Base-by-base conservation (phyloP, 2,329 filamentous ascomycete species). In the Teratosphaeriaceae sp. region DNA sequence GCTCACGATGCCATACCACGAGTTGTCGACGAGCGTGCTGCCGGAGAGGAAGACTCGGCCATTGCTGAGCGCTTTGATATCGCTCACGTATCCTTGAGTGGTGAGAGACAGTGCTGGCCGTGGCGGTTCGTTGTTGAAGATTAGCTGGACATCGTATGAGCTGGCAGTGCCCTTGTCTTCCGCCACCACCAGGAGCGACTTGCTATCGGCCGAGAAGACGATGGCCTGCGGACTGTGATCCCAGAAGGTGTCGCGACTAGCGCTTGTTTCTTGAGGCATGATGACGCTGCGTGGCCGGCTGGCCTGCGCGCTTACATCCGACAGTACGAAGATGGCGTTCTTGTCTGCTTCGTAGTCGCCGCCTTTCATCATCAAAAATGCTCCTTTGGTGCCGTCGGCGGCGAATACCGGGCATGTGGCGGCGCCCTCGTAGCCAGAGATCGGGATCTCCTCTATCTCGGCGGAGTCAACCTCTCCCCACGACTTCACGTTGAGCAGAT, bases 301-400 rank as follows among this genome's bases (percentile, higher is more conserved):
- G 11, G 31, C 31, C 35, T 23, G 35, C 12, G 16, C 30, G 11
- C 45, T 40, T 22, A 85, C 67, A 52, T 86, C 74, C 1, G 78
- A 74, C 5, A 86, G 62, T 2, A 87, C 65, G 48, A 88, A 66
- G 3, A 88, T 67, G 34, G 80, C 75, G 34, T 82, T 75, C 62
- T 84, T 84, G 67, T 95, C 88, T 13, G 83, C 78, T 64, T 96
- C 88, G 60, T 95, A 94, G 46, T 83, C 79, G 40, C 78, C 73
- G 43, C 75, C 75, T 49, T 77, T 75, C 88, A 94, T 94, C 48
- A 85, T 79, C 22, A 86, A 72, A 61, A 94, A 95, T 1, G 79
- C 86, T 20, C 90, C 70, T 46, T 76, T 75, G 26, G 72, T 76
- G 8, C 86, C 85, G 55, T 84, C 75, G 3, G 79, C 79, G 2